Base-by-base conservation (phyloP, 2,329 filamentous ascomycete species). In the Diaporthe ampelina region DNA sequence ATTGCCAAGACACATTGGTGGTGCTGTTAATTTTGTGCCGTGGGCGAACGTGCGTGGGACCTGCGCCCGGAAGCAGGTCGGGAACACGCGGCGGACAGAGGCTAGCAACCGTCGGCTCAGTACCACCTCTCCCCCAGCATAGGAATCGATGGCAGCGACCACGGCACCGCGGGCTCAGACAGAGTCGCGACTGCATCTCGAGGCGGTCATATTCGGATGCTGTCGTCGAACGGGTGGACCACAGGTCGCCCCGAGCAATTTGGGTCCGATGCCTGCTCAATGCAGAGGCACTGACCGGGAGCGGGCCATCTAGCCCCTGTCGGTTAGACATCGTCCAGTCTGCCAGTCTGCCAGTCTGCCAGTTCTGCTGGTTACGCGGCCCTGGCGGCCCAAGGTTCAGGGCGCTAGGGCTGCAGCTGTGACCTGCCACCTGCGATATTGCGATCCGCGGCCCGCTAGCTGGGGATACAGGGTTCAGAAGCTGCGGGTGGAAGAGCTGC, bases 221-320 rank as follows among this genome's bases (percentile, higher is more conserved):
- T 29, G 61, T 67, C 61, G 61, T 37, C 8, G 35, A 67, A 37
- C 35, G 61, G 43, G 45, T 67, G 29, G 45, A 52, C 37, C 61
- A 52, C 29, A 29, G 45, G 61, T 35, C 24, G 29, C 29, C 29
- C 61, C 45, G 61, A 52, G 61, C 45, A 19, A 13, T 50, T 45
- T 67, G 45, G 61, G 32, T 37, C 45, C 35, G 15, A 35, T 37
- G 45, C 37, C 45, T 52, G 45, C 29, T 48, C 61, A 43, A 11
- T 37, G 35, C 35, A 37, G 11, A 37, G 35, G 35, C 45, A 52
- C 29, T 24, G 61, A 52, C 61, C 37, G 19, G 61, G 61, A 45
- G 29, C 61, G 61, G 61, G 45, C 52, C 29, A 67, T 52, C 61
- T 67, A 52, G 29, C 61, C 61, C 52, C 29, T 7, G 29, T n/a